Evolutionary conservation across 176 grass and related monocot genomes (phyloP).

Genomic region (Coix lacrymajobi): DNA sequence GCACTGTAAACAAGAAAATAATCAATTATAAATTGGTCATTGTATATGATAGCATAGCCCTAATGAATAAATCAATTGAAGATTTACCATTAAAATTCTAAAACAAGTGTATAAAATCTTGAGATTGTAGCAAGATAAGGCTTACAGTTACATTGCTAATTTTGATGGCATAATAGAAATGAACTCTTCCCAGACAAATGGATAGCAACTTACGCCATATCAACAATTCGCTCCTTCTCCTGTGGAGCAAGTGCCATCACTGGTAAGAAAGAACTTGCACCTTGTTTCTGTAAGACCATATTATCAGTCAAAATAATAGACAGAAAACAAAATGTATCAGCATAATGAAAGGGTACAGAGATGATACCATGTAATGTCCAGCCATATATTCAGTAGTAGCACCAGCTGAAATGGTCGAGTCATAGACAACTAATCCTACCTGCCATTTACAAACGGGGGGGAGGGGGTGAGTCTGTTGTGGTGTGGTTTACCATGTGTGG

Average conservation of each 20-base stretch:
- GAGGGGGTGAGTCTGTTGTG: background rate
- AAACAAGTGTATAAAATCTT: background rate
- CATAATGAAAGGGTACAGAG: constrained; percentile 6
- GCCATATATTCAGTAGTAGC: constrained; percentile 99
- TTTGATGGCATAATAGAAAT: background rate
- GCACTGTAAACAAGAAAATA: constrained; percentile 52
- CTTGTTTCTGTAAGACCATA: constrained; percentile 74
- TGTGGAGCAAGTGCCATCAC: constrained; percentile 99
- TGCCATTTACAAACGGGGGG: constrained; percentile 32
- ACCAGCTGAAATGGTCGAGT: constrained; percentile 85
- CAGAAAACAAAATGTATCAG: background rate
- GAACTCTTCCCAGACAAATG: background rate
- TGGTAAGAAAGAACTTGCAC: constrained; percentile 93
- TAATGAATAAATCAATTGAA: background rate
- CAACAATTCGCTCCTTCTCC: constrained; percentile 89
- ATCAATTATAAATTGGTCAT: background rate
- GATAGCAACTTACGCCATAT: constrained; percentile 91
- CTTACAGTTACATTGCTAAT: background rate
- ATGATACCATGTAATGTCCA: constrained; percentile 89
- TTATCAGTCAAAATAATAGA: constrained; percentile 1
- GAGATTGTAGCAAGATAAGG: background rate
- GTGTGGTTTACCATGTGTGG: background rate
- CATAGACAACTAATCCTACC: constrained; percentile 97
- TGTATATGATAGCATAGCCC: background rate
- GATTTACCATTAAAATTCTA: background rate